Base-by-base conservation (phyloP, 1,284 basidiomycete species). In the Sanghuangporus sanghuang region DNA sequence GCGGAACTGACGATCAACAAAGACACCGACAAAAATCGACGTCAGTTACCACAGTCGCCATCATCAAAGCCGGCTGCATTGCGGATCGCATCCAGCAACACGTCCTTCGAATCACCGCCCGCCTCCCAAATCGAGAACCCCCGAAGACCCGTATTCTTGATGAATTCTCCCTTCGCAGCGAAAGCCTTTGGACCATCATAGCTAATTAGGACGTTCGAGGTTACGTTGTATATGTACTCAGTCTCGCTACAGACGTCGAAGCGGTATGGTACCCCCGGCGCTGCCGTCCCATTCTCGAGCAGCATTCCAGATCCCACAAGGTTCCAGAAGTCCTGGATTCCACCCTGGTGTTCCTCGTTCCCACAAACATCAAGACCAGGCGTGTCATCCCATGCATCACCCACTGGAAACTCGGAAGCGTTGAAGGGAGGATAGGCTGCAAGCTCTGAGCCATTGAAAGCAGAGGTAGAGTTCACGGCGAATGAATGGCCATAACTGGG, bases 401-500 rank as follows among this genome's bases (percentile, higher is more conserved):
- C 89, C 7, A 68, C 62, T 12, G 81, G 82, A 53, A 78, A 77
- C 52, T 73, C 68, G 38, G 70, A 70, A 4, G 75, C 71, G 69
- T 81, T 74, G 67, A 85, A 90, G 2, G 74, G 54, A 2, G 86
- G 85, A 71, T 81, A 87, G 9, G 78, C 54, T 12, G 74, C 74
- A 40, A 86, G 73, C 23, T 66, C 64, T 27, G 71, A 70, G 23
- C 67, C 68, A 49, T 69, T 67, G 66, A 79, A 73, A 2, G 87
- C 87, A 18, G 70, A 71, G 66, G 62, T 66, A n/a, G 66, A 74
- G 46, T 58, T 55, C 59, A 87, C 81, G 57, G 72, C 69, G 78
- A 78, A 89, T 23, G 82, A 82, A 73, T 88, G 86, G 1, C 86
- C 90, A 74, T 93, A 95, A 11, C 86, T 79, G 12, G 93, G 85